phyloP scores from a whole-genome alignment of 192 early-diverging fungal species.

The Jimgerdemannia lactiflua region DNA sequence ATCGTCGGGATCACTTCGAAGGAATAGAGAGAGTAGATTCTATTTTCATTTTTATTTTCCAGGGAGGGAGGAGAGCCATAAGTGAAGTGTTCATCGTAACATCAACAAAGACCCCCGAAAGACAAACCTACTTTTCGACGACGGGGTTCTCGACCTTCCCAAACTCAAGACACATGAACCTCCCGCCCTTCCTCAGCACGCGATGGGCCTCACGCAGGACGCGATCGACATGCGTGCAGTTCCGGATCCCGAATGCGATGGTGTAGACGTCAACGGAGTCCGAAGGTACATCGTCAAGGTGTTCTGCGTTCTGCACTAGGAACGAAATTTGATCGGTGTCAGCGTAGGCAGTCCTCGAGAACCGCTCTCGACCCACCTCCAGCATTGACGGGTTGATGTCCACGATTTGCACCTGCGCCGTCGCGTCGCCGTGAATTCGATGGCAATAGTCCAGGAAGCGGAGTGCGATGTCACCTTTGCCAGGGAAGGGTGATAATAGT shows the following conservation, averaged over 20 bases:
- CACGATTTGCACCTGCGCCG: conserved; percentile 79
- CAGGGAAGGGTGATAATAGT: neutral
- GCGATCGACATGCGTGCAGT: conserved; percentile 90
- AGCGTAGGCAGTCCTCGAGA: conserved; percentile 49
- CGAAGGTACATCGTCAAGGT: conserved; percentile 68
- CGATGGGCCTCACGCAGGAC: conserved; percentile 90
- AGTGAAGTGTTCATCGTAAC: no score
- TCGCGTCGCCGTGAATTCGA: conserved; percentile 55
- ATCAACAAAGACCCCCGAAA: no score
- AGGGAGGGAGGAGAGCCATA: no score
- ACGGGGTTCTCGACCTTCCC: conserved; percentile 86
- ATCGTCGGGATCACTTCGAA: conserved; percentile 92
- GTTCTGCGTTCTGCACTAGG: conserved; percentile 88
- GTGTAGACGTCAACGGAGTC: conserved; percentile 90
- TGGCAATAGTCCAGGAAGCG: conserved; percentile 88
- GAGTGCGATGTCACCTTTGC: conserved; percentile 88
- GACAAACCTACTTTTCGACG: conserved; percentile 58
- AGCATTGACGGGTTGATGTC: conserved; percentile 99
- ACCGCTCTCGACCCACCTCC: conserved; percentile 78
- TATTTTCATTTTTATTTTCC: conserved; percentile 8
- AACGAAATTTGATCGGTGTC: conserved; percentile 64
- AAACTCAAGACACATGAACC: conserved; percentile 97
- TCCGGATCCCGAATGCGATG: conserved; percentile 98
- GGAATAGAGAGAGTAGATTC: conserved; percentile 89
- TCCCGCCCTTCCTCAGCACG: conserved; percentile 93